Percentiles rank a stretch among this genome's conserved stretches.
Evolutionary conservation across 2,329 filamentous ascomycete genomes (phyloP).

Genomic region (Thelonectria rubi): DNA sequence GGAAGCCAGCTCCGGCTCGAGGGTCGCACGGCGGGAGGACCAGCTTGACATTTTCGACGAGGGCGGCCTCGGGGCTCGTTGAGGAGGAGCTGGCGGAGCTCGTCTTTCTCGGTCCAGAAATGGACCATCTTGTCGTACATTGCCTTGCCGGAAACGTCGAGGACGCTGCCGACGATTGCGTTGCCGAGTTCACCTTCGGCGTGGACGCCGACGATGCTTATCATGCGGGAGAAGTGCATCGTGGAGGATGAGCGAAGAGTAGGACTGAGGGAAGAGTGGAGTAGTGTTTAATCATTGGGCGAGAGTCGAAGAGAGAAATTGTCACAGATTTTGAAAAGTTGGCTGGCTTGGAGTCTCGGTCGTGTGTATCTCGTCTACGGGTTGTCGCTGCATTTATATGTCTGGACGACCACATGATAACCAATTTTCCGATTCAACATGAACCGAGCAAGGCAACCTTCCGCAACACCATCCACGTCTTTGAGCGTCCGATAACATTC

Average conservation of each 20-base stretch:
- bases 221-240: conserved; percentile 23
- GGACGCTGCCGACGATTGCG: conserved; percentile 58
- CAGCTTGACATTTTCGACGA: conserved; percentile 52
- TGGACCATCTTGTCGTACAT: conserved; percentile 59
- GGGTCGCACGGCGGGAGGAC: conserved; percentile 55
- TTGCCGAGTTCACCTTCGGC: conserved; percentile 57
- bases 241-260: neutral
- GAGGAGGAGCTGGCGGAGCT: conserved; percentile 53
- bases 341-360: too few relatives aligned
- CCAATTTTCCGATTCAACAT: neutral
- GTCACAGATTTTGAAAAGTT: neutral
- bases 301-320: neutral
- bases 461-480: neutral
- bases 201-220: conserved; percentile 49
- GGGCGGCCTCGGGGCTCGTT: conserved; percentile 57
- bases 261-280: too few relatives aligned
- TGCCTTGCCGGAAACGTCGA: conserved; percentile 53
- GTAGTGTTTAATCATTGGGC: too few relatives aligned
- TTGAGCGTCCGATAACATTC: neutral
- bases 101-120: conserved; percentile 51
- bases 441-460: neutral
- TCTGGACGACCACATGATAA: neutral
- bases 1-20: conserved; percentile 54
- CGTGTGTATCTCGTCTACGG: neutral
- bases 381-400: neutral